Evolutionary conservation across 2,329 filamentous ascomycete species (phyloP).

Genomic region (Arthrobotrys iridis): DNA sequence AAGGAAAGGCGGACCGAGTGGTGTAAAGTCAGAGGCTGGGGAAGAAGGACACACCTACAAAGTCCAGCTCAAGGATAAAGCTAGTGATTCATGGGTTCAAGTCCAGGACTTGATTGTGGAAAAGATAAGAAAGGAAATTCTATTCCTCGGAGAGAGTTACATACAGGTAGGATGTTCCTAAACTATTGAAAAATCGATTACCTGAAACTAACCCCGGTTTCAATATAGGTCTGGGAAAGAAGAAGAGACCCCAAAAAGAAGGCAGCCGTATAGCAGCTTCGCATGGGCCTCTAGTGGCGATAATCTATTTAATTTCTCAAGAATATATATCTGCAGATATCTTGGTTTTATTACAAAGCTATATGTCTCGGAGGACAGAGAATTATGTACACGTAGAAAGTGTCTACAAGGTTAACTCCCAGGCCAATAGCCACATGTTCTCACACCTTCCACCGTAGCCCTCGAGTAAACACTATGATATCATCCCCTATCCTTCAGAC

Average conservation of each 20-base stretch:
- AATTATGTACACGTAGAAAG: conserved; percentile 25
- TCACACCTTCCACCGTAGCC: too few species aligned
- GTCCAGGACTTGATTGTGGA: conserved; percentile 95
- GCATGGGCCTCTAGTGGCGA: background rate
- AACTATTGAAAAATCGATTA: too few species aligned
- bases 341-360: background rate
- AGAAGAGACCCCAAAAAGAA: conserved; percentile 49
- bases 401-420: background rate
- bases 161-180: conserved; percentile 79
- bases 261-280: background rate
- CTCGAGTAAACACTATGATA: background rate
- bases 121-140: conserved; percentile 83
- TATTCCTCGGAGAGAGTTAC: conserved; percentile 94
- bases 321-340: background rate
- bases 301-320: background rate
- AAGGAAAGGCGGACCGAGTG: conserved; percentile 69
- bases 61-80: conserved; percentile 84
- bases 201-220: conserved; percentile 9
- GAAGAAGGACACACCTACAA: conserved; percentile 93
- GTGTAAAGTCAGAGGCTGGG: conserved; percentile 77
- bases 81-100: conserved; percentile 86
- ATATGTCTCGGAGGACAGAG: background rate
- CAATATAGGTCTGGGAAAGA: conserved; percentile 44
- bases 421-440: too few species aligned
- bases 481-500: background rate